Conservation (phyloP, 495 filamentous ascomycete species). For the Xylaria telfairii region DNA sequence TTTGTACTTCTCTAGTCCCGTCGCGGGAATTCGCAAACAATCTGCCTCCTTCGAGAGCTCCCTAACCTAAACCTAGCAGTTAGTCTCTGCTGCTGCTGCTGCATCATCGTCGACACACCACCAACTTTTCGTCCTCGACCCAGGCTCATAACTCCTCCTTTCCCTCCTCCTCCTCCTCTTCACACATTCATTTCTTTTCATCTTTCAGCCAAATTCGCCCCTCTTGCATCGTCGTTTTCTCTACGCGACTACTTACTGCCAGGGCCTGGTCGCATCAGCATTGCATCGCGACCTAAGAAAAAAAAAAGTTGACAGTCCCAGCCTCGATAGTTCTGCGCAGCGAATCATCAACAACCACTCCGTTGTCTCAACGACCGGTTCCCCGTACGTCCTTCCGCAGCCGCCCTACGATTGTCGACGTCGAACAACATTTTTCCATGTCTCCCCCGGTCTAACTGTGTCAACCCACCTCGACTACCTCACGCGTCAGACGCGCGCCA, state of each 20-base stretch:
- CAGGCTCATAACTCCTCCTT: neutral
- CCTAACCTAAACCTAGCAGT: constrained; percentile 6
- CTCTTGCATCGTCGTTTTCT: neutral
- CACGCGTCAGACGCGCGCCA: constrained; percentile 41
- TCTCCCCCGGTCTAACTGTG: constrained; percentile 32
- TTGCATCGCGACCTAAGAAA: constrained; percentile 2
- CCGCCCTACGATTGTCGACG: constrained; percentile 22
- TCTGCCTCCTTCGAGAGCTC: constrained; percentile 26
- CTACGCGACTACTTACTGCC: neutral
- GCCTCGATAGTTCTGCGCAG: neutral
- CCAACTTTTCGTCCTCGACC: neutral
- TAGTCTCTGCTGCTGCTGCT: neutral
- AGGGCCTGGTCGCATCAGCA: neutral
- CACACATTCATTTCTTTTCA: constrained; percentile 4
- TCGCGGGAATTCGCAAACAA: constrained; percentile 27
- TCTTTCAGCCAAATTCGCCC: neutral
- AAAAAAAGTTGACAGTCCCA: constrained; percentile 21
- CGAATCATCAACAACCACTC: neutral
- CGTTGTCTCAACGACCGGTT: neutral
- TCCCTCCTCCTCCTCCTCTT: neutral
- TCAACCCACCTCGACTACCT: constrained; percentile 24
- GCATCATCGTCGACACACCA: constrained; percentile 13
- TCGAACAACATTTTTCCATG: constrained; percentile 33
- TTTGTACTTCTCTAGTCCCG: constrained; percentile 15
- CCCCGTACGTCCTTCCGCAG: neutral